Base-by-base conservation (phyloP, 345 rosid genomes). In the Citrus trifoliata region DNA sequence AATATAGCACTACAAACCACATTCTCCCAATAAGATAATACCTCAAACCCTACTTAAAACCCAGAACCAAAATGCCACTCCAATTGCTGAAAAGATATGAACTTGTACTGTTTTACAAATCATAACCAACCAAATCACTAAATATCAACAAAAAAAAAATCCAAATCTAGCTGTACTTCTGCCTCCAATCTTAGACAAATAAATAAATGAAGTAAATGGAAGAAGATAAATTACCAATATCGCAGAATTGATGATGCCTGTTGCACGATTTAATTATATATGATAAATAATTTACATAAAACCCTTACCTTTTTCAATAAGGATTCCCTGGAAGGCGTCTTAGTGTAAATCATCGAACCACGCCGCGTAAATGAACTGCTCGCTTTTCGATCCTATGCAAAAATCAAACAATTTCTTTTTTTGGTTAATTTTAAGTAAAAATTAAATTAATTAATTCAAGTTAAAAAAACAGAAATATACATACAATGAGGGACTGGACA, bases 271-370 rank as follows among this genome's bases (percentile, higher is more conserved):
- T 40, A 25, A 5, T 21, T 9, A 10, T 5, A 10, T 25, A 7
- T 8, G 33, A 65, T 65, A 32, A 32, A 35, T 4, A 65, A 66
- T 19, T 66, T 22, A 12, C 46, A 9, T 35, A 35, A 66, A 35
- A 24, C 16, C 40, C 27, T 81, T 80, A 94, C 99, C 53, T 85
- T 93, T 82, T 88, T 82, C 65, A 84, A 83, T 60, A 90, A 79
- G 4, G 93, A 86, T 65, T 93, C 94, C 82, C 91, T 89, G 30
- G 98, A 92, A 85, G 99, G 99, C 74, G 98, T 97, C 92, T 94
- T 97, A 14, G 99, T 97, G 85, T 94, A 97, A 60, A 87, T 83
- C 82, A 93, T 78, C 0, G 98, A 94, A 58, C 97, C 98, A 25
- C 98, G 93, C 76, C 93, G 87, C 30, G 91, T 97, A 82, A 89